phyloP scores from a whole-genome alignment of 768 basidiomycete genomes.

The Neoboletus subvelutipes region DNA sequence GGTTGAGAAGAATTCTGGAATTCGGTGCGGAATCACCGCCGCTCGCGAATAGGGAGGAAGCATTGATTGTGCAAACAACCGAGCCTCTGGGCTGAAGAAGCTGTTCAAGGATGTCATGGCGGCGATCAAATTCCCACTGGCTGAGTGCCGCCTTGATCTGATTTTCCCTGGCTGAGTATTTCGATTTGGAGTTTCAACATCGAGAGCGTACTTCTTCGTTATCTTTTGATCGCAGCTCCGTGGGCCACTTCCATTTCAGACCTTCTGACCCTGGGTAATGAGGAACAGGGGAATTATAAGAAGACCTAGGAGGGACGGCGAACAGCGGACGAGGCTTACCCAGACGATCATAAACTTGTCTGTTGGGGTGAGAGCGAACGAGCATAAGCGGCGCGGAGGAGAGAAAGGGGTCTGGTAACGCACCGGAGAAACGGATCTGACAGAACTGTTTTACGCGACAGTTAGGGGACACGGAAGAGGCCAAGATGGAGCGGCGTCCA shows the following conservation, averaged over 20 bases:
- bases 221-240: constrained; percentile 42
- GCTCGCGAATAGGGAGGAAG: constrained; percentile 45
- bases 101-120: constrained; percentile 37
- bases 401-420: constrained; percentile 18
- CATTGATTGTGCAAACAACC: constrained; percentile 47
- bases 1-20: constrained; percentile 31
- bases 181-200: constrained; percentile 17
- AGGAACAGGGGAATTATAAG: constrained; percentile 12
- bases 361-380: constrained; percentile 25
- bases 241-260: constrained; percentile 44
- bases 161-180: constrained; percentile 28
- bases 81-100: constrained; percentile 46
- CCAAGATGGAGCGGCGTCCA: not conserved
- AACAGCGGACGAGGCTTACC: constrained; percentile 40
- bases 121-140: constrained; percentile 39
- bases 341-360: constrained; percentile 74
- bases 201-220: constrained; percentile 45
- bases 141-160: constrained; percentile 49
- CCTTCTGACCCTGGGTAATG: constrained; percentile 35
- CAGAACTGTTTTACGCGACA: constrained; percentile 45
- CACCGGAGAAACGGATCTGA: constrained; percentile 72
- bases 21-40: constrained; percentile 30
- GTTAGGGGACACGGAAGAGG: constrained; percentile 12
- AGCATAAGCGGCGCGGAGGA: constrained; percentile 6
- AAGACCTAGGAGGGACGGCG: constrained; percentile 3